Base-by-base conservation (phyloP, 78 protist species). In the Mastigamoeba balamuthi region DNA sequence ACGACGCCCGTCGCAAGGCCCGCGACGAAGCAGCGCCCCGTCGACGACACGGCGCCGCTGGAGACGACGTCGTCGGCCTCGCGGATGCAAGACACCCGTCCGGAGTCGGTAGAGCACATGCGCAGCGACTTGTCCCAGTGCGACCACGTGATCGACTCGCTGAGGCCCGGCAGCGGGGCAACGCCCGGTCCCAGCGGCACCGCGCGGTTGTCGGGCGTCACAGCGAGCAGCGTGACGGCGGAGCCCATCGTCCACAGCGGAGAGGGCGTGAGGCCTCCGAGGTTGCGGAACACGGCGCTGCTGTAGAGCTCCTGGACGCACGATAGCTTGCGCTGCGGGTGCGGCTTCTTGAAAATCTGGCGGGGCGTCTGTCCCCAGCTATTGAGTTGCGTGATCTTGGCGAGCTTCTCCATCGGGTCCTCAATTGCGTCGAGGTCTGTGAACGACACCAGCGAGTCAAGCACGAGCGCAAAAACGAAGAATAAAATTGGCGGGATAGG, bases 291-390 rank as follows among this genome's bases (percentile, higher is more conserved):
- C 42, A 84, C 74, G 9, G 65, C 27, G 58, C 66, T 80, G 52
- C 58, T 70, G n/a, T 23, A 3, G 17, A 33, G n/a, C 37, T 69
- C 38, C 29, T 28, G 40, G 7, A 76, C 35, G 39, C 70, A 75
- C 6, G 38, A n/a, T 76, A 66, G 70, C 40, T 65, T 68, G 66
- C 81, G 71, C 44, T 39, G 66, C n/a, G 95, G 96, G 72, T 95
- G 98, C 0, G 95, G 88, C 39, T 64, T 72, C 2, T 39, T 64
- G 81, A 94, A 94, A 28, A 96, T 72, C 69, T 87, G 97, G 28
- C 36, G 6, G 23, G 99, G 99, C 6, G 95, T 92, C 83, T 98
- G 99, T 7, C 99, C 99, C 42, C 90, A 98, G 71, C 82, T 81
- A 76, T n/a, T 65, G 83, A 96, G 89, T 63, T 90, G 95, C 25